Base-by-base conservation (phyloP, 768 basidiomycete genomes). In the Russula brevipes region DNA sequence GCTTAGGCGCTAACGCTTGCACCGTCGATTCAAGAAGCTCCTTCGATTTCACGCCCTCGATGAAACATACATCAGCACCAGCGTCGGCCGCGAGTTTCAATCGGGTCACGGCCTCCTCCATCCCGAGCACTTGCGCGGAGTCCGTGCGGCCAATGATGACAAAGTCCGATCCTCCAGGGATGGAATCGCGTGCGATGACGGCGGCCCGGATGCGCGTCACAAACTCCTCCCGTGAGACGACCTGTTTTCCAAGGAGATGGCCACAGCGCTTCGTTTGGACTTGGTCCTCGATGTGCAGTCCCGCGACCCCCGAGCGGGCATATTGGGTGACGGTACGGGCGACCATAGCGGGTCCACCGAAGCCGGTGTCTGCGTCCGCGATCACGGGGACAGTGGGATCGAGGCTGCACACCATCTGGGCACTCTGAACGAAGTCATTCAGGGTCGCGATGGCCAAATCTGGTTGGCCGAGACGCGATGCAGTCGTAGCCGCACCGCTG, bases 251-350 rank as follows among this genome's bases (percentile, higher is more conserved):
- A 71, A 88, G 79, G 49, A 91, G 75, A 71, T 91, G 89, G 1
- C 89, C 88, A 63, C 88, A 91, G 59, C 88, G 82, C 73, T 90
- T 90, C 1, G 87, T 89, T 71, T 89, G 89, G 1, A 89, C 87
- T 74, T 91, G 88, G 69, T 89, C 88, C 73, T 91, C 88, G 44
- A 91, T 89, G 71, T 91, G 88, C 69, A 88, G 78, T 4, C 77
- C 89, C 17, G 88, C 89, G 24, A 89, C 83, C 35, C 89, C 88
- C 14, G 86, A 82, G 51, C 80, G 80, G 4, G 76, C 81, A 64
- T 89, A 90, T 72, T 87, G 82, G n/a, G 76, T 80, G 10, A 91
- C 85, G 3, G 88, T 90, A 44, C 88, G 86, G 11, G 86, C 86
- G 35, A 90, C 83, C 79, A 85, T 90, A 10, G 83, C 81, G 1